Conservation (phyloP, 2,329 filamentous ascomycete species). For the Lomentospora prolificans region DNA sequence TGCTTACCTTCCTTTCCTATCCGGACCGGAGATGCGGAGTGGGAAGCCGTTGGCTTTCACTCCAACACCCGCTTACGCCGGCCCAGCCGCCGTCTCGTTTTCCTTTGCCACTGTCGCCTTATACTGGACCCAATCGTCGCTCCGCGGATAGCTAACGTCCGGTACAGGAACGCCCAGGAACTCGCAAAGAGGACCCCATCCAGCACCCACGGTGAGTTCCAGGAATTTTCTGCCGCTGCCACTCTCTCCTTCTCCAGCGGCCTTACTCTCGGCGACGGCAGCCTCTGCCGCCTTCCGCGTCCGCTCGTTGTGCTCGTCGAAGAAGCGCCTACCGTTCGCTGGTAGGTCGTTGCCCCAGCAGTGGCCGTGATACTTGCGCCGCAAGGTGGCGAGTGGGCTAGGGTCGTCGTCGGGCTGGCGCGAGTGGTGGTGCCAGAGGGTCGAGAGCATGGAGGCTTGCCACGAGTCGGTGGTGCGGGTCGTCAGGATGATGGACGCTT, state of each 20-base stretch:
- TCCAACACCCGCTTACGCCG: background rate
- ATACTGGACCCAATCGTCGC: background rate
- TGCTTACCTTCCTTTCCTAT: background rate
- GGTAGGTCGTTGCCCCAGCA: constrained; percentile 62
- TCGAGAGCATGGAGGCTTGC: constrained; percentile 53
- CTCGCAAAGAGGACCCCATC: constrained; percentile 27
- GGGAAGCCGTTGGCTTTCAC: background rate
- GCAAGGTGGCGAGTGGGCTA: constrained; percentile 42
- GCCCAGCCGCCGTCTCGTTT: background rate
- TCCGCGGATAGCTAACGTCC: constrained; percentile 11
- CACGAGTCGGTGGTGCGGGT: constrained; percentile 57
- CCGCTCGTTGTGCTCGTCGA: constrained; percentile 29
- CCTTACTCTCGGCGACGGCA: background rate
- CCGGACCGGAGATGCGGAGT: background rate
- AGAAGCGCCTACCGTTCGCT: constrained; percentile 54
- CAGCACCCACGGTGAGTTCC: constrained; percentile 24
- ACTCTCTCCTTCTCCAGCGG: constrained; percentile 12
- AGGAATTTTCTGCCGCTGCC: constrained; percentile 21
- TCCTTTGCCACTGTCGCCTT: background rate
- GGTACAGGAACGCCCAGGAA: constrained; percentile 26
- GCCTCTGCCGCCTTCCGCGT: constrained; percentile 11
- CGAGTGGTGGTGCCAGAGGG: constrained; percentile 34
- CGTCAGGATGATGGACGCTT: constrained; percentile 61
- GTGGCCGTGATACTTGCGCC: constrained; percentile 57
- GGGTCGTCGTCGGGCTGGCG: constrained; percentile 34